A percentile compares a stretch with the other conserved stretches of the same genome.
These are phyloP conservation scores for Sporothrix brunneoviolacea DNA, from an alignment of 2,329 filamentous ascomycete species.

Conservation along the genomic window DNA sequence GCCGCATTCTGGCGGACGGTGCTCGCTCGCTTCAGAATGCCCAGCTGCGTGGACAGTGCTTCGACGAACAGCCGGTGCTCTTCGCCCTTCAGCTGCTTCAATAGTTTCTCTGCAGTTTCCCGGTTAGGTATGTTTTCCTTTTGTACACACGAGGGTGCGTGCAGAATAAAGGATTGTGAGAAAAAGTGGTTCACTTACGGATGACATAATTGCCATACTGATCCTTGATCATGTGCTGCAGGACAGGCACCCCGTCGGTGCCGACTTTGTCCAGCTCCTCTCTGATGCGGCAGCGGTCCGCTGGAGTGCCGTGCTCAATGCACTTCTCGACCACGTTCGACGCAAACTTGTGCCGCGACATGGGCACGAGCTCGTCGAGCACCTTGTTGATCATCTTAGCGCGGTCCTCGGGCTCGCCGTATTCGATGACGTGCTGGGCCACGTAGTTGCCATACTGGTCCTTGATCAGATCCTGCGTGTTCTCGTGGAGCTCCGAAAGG, in stretches of 20 bases:
- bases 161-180: too few species aligned
- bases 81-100: slow-evolving; percentile 53
- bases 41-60: slow-evolving; percentile 57
- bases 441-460: slow-evolving; percentile 97
- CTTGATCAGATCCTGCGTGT: slow-evolving; percentile 64
- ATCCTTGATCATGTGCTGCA: slow-evolving; percentile 77
- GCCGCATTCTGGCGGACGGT: slow-evolving; percentile 60
- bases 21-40: slow-evolving; percentile 55
- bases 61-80: slow-evolving; percentile 56
- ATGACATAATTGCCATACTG: slow-evolving; percentile 95
- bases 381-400: slow-evolving; percentile 67
- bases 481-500: slow-evolving; percentile 70
- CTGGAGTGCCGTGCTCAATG: slow-evolving; percentile 61
- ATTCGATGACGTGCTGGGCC: slow-evolving; percentile 80
- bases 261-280: slow-evolving; percentile 52
- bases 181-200: slow-evolving; percentile 55
- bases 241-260: slow-evolving; percentile 59
- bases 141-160: too few species aligned
- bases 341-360: slow-evolving; percentile 92
- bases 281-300: slow-evolving; percentile 65
- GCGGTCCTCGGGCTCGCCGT: slow-evolving; percentile 67
- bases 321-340: slow-evolving; percentile 97
- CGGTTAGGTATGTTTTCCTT: not conserved
- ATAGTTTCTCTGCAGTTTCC: slow-evolving; percentile 63
- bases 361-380: slow-evolving; percentile 60